Evolutionary conservation across 345 rosid genomes (phyloP).

Genomic region (Aurinia saxatilis): DNA sequence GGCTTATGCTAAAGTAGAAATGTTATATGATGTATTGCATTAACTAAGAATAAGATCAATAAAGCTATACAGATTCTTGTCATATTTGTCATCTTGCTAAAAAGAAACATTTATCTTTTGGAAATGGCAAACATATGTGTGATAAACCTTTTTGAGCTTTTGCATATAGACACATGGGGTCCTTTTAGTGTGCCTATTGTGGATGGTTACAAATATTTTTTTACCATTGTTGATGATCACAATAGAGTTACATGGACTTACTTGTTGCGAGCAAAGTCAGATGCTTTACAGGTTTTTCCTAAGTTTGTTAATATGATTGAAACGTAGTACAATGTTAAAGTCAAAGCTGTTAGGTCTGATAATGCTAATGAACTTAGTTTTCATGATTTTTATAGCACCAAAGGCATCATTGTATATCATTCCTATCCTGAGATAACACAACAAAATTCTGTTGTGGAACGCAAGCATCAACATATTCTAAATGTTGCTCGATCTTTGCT

Average conservation of each 20-base stretch:
- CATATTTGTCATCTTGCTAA: background rate
- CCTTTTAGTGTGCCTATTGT: background rate
- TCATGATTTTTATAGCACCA: background rate
- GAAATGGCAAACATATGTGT: too few relatives aligned
- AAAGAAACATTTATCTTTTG: background rate
- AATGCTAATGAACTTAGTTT: background rate
- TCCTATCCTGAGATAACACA: too few relatives aligned
- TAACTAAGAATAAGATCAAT: background rate
- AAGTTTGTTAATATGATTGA: background rate
- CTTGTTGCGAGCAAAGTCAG: background rate
- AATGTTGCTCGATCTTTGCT: too few relatives aligned
- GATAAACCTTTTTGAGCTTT: too few relatives aligned
- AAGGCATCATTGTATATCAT: background rate
- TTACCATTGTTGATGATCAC: background rate
- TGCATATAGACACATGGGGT: too few relatives aligned
- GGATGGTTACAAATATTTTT: background rate
- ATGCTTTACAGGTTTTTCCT: background rate
- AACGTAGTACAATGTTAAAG: too few relatives aligned
- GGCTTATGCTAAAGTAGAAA: background rate
- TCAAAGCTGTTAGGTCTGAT: background rate
- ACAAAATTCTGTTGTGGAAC: too few relatives aligned
- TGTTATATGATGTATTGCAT: too few relatives aligned
- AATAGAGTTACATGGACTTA: background rate
- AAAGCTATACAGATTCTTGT: background rate
- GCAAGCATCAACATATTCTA: too few relatives aligned